phyloP scores from a whole-genome alignment of 129 eudicot genomes.

The Silybum marianum region DNA sequence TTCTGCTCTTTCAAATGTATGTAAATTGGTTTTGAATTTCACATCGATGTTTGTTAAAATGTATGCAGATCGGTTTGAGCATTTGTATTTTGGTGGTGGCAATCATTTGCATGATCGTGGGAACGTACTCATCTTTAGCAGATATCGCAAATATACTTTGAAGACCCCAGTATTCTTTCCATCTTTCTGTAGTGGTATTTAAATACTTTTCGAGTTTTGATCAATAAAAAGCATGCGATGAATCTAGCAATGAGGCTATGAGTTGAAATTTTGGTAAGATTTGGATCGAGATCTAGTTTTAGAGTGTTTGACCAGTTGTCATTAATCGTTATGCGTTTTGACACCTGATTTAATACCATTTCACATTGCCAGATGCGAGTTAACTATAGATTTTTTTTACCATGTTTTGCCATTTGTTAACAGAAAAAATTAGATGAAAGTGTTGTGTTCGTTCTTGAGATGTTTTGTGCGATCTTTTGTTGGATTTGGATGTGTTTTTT shows the following conservation, averaged over 20 bases:
- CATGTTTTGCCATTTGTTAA: slow-evolving; percentile 1
- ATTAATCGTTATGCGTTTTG: slow-evolving; percentile 17
- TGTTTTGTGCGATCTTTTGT: background rate
- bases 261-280: slow-evolving; percentile 6
- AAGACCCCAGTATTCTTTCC: background rate
- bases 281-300: slow-evolving; percentile 13
- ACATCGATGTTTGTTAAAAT: slow-evolving; percentile 12
- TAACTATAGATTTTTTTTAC: background rate
- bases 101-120: slow-evolving; percentile 47
- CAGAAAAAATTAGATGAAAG: slow-evolving; percentile 4
- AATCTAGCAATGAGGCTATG: slow-evolving; percentile 12
- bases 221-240: slow-evolving; percentile 15
- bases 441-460: background rate
- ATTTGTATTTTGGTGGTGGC: slow-evolving; percentile 48
- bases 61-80: slow-evolving; percentile 54
- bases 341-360: background rate
- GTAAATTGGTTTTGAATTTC: background rate
- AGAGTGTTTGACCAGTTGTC: slow-evolving; percentile 5
- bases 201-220: slow-evolving; percentile 9
- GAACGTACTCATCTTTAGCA: slow-evolving; percentile 64
- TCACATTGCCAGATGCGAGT: slow-evolving; percentile 1
- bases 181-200: slow-evolving; percentile 17
- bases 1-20: background rate
- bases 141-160: slow-evolving; percentile 47
- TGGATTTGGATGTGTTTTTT: background rate